Conservation (phyloP, 306 rosid genomes). For the Myrica gale region DNA sequence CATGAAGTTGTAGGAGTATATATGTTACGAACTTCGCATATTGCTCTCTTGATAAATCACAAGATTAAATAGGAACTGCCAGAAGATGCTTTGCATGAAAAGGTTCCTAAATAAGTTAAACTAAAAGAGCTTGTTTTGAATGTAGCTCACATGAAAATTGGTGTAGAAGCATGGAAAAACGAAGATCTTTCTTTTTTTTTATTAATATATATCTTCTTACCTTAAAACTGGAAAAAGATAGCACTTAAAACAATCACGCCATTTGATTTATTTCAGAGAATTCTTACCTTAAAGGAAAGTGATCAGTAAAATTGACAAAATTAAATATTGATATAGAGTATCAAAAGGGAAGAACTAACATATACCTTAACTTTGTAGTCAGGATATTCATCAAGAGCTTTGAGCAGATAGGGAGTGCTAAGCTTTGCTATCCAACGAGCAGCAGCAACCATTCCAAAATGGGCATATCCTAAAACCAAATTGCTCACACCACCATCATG, state of each 20-base stretch:
- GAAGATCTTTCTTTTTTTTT: not conserved
- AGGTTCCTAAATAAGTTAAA: not conserved
- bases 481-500: conserved; percentile 96
- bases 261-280: not conserved
- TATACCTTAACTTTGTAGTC: conserved; percentile 75
- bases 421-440: conserved; percentile 99
- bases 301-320: not conserved
- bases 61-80: not conserved
- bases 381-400: conserved; percentile 75
- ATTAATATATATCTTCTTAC: no score
- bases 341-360: conserved; percentile 13
- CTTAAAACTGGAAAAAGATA: not conserved
- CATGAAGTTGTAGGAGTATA: not conserved
- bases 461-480: conserved; percentile 92
- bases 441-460: conserved; percentile 99
- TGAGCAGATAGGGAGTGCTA: conserved; percentile 71
- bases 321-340: not conserved
- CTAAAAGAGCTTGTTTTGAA: not conserved
- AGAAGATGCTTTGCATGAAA: not conserved
- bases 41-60: not conserved
- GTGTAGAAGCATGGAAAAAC: not conserved
- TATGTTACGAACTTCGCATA: not conserved
- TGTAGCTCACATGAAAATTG: not conserved
- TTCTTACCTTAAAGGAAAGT: not conserved
- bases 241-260: not conserved